A percentile compares a stretch with the other conserved stretches of the same genome.
Evolutionary conservation across 768 basidiomycete genomes (phyloP).

Genomic region (Pulveroboletus sp.): DNA sequence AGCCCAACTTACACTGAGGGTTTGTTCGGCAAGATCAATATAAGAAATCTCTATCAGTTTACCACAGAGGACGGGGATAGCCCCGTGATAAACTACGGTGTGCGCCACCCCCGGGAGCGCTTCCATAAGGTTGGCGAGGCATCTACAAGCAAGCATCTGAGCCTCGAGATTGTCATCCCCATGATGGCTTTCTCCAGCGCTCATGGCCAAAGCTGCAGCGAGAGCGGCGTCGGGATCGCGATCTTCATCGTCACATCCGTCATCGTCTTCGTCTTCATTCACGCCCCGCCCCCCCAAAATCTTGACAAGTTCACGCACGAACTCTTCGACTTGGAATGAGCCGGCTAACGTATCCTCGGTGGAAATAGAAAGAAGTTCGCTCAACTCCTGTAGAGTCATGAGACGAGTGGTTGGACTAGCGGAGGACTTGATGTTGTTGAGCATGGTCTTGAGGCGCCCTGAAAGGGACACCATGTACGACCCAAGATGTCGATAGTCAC

Average conservation of each 20-base stretch:
- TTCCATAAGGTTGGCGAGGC: conserved; percentile 97
- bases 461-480: conserved; percentile 92
- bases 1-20: conserved; percentile 76
- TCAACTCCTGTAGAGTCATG: conserved; percentile 89
- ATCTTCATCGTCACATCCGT: conserved; percentile 61
- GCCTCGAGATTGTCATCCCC: conserved; percentile 90
- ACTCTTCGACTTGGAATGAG: conserved; percentile 92
- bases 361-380: conserved; percentile 92
- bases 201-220: conserved; percentile 84
- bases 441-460: conserved; percentile 84
- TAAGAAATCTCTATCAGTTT: conserved; percentile 96
- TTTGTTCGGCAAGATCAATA: conserved; percentile 98
- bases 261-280: conserved; percentile 71
- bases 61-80: conserved; percentile 95
- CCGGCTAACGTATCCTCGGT: conserved; percentile 96
- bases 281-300: conserved; percentile 81
- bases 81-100: conserved; percentile 97
- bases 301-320: conserved; percentile 87
- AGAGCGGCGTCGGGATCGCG: conserved; percentile 85
- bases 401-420: conserved; percentile 86
- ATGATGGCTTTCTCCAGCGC: conserved; percentile 62
- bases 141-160: conserved; percentile 93
- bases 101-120: conserved; percentile 98
- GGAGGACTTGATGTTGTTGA: conserved; percentile 82
- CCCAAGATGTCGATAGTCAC: conserved; percentile 84